Conservation (phyloP, 108 stramenopile species). For the Chaetoceros tenuissimus region DNA sequence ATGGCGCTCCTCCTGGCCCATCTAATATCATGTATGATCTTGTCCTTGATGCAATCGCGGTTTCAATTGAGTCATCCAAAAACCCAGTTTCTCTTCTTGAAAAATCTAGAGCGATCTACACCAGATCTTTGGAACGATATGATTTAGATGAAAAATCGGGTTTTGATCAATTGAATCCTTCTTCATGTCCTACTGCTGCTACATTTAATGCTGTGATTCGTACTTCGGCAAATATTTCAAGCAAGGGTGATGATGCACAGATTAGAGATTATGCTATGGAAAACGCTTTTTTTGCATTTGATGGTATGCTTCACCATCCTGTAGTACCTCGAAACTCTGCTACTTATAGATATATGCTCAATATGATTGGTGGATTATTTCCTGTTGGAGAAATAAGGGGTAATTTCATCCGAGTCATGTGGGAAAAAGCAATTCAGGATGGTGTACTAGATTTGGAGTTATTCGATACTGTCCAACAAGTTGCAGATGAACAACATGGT, state of each 20-base stretch:
- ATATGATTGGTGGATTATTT: not conserved
- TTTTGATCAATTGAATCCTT: not conserved
- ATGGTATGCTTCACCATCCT: not conserved
- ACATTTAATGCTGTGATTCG: constrained; percentile 1
- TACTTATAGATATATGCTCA: constrained; percentile 3
- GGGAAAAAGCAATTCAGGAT: not conserved
- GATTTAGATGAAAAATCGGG: not conserved
- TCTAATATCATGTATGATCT: constrained; percentile 2
- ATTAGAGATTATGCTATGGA: not conserved
- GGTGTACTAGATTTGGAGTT: not conserved
- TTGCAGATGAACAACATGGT: not conserved
- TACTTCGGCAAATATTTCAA: not conserved
- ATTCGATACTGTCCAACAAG: not conserved
- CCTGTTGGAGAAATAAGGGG: not conserved
- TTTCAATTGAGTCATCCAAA: not conserved
- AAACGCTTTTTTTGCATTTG: not conserved
- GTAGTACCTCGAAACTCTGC: not conserved
- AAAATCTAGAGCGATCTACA: not conserved
- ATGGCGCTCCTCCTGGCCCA: constrained; percentile 5
- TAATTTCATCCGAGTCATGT: not conserved
- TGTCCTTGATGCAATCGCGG: constrained; percentile 2
- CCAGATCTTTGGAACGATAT: not conserved
- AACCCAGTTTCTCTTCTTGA: not conserved
- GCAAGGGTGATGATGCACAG: not conserved
- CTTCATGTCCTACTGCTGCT: not conserved